Evolutionary conservation across 768 basidiomycete species (phyloP).

Genomic region (Hebeloma cylindrosporum): DNA sequence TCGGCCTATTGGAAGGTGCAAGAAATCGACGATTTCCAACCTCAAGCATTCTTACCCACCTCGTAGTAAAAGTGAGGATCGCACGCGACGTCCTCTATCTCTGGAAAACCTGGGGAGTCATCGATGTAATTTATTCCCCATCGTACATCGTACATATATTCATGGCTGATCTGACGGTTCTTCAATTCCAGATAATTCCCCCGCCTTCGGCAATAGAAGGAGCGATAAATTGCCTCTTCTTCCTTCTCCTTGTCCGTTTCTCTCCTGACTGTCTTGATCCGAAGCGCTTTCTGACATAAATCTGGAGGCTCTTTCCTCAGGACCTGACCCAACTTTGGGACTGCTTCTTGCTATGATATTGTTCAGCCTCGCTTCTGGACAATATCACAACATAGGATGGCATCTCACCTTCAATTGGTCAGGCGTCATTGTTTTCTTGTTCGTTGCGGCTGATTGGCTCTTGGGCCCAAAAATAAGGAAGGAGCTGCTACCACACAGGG

Average conservation of each 20-base stretch:
- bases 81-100: conserved; percentile 8
- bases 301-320: conserved; percentile 17
- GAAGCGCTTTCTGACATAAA: too few species aligned
- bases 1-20: conserved; percentile 9
- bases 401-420: conserved; percentile 14
- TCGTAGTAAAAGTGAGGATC: conserved; percentile 8
- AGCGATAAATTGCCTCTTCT: conserved; percentile 9
- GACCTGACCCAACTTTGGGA: conserved; percentile 20
- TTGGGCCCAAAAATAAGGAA: conserved; percentile 1
- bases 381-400: conserved; percentile 13
- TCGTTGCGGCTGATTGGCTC: conserved; percentile 10
- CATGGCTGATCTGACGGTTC: background rate
- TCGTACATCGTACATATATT: background rate
- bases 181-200: conserved; percentile 6
- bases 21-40: conserved; percentile 13
- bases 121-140: conserved; percentile 7
- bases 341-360: conserved; percentile 10
- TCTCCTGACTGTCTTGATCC: background rate
- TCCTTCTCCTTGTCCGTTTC: conserved; percentile 7
- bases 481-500: too few species aligned
- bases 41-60: conserved; percentile 7
- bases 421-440: conserved; percentile 5
- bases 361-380: conserved; percentile 12
- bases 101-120: conserved; percentile 13
- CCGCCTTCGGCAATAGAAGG: conserved; percentile 8